Conservation (phyloP, 805 yeast genomes). For the Vanderwaltozyma yarrowii region DNA sequence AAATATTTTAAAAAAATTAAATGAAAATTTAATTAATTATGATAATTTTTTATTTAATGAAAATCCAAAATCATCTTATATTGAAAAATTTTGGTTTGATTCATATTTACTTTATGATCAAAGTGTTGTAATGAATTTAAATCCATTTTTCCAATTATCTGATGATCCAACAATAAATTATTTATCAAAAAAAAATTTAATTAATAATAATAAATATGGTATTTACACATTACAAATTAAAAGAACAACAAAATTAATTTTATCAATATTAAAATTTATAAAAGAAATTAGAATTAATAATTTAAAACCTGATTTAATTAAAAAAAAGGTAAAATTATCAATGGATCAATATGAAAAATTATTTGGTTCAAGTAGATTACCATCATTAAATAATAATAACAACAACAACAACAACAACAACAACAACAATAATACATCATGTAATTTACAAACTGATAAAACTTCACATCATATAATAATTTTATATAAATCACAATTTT, state of each 20-base stretch:
- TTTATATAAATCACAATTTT: slow-evolving; percentile 75
- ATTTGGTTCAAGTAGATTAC: slow-evolving; percentile 82
- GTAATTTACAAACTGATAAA: slow-evolving; percentile 74
- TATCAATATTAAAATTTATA: slow-evolving; percentile 69
- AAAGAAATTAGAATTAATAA: slow-evolving; percentile 69
- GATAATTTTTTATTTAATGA: slow-evolving; percentile 58
- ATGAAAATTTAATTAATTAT: slow-evolving; percentile 43
- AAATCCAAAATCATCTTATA: slow-evolving; percentile 60
- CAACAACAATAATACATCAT: slow-evolving; percentile 16
- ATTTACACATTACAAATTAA: slow-evolving; percentile 46
- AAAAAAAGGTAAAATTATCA: slow-evolving; percentile 55
- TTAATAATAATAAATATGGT: slow-evolving; percentile 14
- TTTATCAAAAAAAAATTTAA: background rate
- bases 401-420: slow-evolving; percentile 38
- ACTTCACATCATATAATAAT: slow-evolving; percentile 74
- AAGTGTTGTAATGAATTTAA: slow-evolving; percentile 83
- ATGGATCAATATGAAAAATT: slow-evolving; percentile 87
- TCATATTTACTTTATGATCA: slow-evolving; percentile 79
- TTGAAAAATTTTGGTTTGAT: slow-evolving; percentile 93
- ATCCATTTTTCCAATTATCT: slow-evolving; percentile 82
- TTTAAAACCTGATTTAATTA: slow-evolving; percentile 58
- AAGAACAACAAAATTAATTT: slow-evolving; percentile 70
- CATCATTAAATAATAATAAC: slow-evolving; percentile 33
- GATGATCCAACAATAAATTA: slow-evolving; percentile 64
- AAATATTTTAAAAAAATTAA: slow-evolving; percentile 41